Evolutionary conservation across 2,329 filamentous ascomycete species (phyloP).

Genomic region (Cordyceps farinosa): DNA sequence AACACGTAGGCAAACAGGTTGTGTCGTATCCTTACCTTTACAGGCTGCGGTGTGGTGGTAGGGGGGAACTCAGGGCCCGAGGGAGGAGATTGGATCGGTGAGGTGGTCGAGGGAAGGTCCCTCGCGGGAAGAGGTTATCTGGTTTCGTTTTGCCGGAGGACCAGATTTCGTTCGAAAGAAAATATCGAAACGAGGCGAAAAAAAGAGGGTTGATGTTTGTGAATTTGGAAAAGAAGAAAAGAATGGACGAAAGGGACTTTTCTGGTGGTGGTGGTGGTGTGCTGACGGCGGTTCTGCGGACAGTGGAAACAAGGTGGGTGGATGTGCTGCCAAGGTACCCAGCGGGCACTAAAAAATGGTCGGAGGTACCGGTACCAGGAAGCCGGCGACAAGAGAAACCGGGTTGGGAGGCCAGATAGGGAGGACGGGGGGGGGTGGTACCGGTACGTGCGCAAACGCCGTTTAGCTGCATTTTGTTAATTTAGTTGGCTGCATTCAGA

Average conservation of each 20-base stretch:
- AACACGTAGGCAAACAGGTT: slow-evolving; percentile 1
- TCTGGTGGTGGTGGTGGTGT: not conserved
- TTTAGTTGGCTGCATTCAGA: too few species aligned
- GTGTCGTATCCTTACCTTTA: slow-evolving; percentile 9
- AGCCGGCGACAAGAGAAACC: too few species aligned
- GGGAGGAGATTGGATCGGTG: not conserved
- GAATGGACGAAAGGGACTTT: not conserved
- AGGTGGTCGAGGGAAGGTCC: not conserved
- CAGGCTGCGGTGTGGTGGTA: not conserved
- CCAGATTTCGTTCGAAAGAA: not conserved
- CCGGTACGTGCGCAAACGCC: not conserved
- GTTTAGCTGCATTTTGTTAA: too few species aligned
- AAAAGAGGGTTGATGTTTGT: not conserved
- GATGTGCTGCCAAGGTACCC: not conserved
- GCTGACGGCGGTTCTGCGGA: not conserved
- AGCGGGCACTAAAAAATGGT: too few species aligned
- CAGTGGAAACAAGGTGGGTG: not conserved
- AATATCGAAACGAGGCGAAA: not conserved
- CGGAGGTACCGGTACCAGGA: not conserved
- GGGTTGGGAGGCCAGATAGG: not conserved
- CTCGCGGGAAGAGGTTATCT: not conserved
- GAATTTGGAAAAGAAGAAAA: not conserved
- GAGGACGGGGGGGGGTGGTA: not conserved
- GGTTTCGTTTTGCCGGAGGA: not conserved
- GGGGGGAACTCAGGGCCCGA: not conserved